Evolutionary conservation across 2,329 filamentous ascomycete genomes (phyloP), one percentile per base, ranked within the genome.

Genomic region (Fusarium buxicola): DNA sequence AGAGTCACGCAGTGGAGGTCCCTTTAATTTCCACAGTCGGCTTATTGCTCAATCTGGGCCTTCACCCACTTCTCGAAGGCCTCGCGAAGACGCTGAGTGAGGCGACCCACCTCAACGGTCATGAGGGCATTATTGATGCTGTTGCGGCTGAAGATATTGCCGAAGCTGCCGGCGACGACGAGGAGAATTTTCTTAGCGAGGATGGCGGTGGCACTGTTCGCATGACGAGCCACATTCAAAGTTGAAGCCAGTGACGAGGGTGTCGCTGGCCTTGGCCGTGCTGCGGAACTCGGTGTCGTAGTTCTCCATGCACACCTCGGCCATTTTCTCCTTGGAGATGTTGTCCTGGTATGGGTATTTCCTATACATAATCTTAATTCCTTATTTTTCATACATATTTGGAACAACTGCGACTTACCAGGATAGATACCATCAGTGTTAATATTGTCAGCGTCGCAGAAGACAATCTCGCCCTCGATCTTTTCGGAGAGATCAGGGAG

Each of bases 361-460:
- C 92, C 72, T 66, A n/a, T 21, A 18, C 15, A 5, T 12, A 11
- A 7, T 18, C 24, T 66, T 25, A 64, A 45, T 45, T 27, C 1
- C 8, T 6, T 13, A 2, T 3, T 15, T 4, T 4, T 21, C 6
- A 6, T 4, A 21, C 6, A 21, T 6, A 21, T 21, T 21, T 6
- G 21, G 21, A 21, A 21, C 6, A 4, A 11, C 3, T 2, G 0
- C 2, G 2, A 91, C 76, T 90, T 90, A 10, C 91, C 92, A 0
- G 93, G 91, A 75, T 98, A 98, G 74, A 98, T 97, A 50, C 86
- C 89, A 72, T 98, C 94, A 0, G 94, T 98, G 78, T 95, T 92
- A 74, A 97, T 87, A 77, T 67, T 68, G 4, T 67, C 60, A 5
- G 11, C 32, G 16, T 67, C 58, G 4, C 49, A 62, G 77, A 95